Evolutionary conservation across 2,329 filamentous ascomycete genomes (phyloP).

Genomic region (Biscogniauxia sp.): DNA sequence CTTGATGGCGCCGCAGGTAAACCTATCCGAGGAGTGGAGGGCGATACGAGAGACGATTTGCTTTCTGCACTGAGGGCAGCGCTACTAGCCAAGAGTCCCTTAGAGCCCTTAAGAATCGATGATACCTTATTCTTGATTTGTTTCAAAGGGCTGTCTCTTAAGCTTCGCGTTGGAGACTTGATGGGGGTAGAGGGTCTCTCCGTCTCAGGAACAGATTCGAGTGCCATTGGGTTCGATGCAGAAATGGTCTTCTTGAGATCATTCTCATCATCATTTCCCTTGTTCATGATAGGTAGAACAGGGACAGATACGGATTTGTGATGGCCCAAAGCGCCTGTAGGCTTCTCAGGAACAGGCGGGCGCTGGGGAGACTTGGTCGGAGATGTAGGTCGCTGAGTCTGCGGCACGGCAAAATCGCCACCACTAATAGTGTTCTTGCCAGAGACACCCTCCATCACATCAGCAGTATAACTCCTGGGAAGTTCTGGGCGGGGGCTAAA

Average conservation of each 20-base stretch:
- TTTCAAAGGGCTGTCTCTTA: conserved; percentile 77
- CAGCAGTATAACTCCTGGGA: conserved; percentile 59
- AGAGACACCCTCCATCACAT: conserved; percentile 58
- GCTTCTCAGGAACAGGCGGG: conserved; percentile 30
- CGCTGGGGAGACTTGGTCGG: conserved; percentile 37
- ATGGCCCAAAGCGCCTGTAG: conserved; percentile 43
- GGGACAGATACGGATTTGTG: conserved; percentile 65
- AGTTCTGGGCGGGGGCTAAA: conserved; percentile 51
- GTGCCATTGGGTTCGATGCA: conserved; percentile 51
- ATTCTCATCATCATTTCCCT: conserved; percentile 30
- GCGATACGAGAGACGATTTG: conserved; percentile 56
- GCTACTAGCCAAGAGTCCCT: conserved; percentile 79
- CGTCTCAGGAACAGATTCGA: conserved; percentile 47
- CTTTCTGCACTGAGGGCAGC: conserved; percentile 62
- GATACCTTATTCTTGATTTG: conserved; percentile 92
- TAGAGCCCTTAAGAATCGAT: conserved; percentile 84
- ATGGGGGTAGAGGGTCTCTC: conserved; percentile 48
- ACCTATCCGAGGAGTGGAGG: conserved; percentile 47
- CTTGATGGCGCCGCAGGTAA: conserved; percentile 45
- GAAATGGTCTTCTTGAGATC: conserved; percentile 59
- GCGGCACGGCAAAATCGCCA: conserved; percentile 44
- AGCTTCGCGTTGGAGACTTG: conserved; percentile 55
- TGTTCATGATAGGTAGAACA: conserved; percentile 39
- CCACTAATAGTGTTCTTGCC: conserved; percentile 49
- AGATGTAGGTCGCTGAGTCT: conserved; percentile 36